These are phyloP conservation scores for Aspergillus piperis DNA, from an alignment of 2,329 filamentous ascomycete species.

Conservation along the genomic window DNA sequence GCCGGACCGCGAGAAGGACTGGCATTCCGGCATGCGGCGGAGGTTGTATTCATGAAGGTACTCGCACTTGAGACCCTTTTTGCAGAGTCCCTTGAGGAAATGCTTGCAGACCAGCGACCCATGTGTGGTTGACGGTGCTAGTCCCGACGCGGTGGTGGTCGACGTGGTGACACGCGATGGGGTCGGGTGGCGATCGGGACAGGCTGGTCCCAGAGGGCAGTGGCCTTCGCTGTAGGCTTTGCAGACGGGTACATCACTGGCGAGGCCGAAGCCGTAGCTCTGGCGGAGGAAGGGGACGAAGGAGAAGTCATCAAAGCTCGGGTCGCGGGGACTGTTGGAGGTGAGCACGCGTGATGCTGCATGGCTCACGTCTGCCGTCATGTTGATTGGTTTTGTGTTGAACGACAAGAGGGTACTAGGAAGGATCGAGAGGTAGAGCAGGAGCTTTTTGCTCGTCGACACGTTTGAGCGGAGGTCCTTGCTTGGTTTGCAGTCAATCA, in stretches of 20 bases:
- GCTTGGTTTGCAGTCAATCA: not conserved
- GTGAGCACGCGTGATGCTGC: conserved; percentile 39
- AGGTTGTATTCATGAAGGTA: conserved; percentile 99
- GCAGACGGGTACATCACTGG: conserved; percentile 77
- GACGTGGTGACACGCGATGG: conserved; percentile 48
- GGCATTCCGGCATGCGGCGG: conserved; percentile 97
- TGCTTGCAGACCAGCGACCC: conserved; percentile 89
- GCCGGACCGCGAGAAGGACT: conserved; percentile 89
- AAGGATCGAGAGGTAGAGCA: conserved; percentile 1
- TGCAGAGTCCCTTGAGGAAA: conserved; percentile 95
- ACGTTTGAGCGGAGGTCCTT: not conserved
- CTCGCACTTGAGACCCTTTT: conserved; percentile 95
- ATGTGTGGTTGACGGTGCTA: conserved; percentile 44
- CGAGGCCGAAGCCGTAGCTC: conserved; percentile 81
- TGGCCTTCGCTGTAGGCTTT: conserved; percentile 82
- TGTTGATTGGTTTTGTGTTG: conserved; percentile 17
- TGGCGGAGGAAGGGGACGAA: conserved; percentile 83
- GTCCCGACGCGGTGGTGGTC: conserved; percentile 44
- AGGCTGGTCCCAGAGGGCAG: conserved; percentile 81
- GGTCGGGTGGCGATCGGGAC: conserved; percentile 76
- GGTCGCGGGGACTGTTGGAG: conserved; percentile 38
- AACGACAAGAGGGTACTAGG: not conserved
- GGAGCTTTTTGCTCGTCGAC: not conserved
- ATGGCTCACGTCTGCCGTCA: conserved; percentile 38
- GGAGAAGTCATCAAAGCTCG: conserved; percentile 66